Conservation (phyloP, 139 green algal genomes). For the Chlamydomonas applanata region DNA sequence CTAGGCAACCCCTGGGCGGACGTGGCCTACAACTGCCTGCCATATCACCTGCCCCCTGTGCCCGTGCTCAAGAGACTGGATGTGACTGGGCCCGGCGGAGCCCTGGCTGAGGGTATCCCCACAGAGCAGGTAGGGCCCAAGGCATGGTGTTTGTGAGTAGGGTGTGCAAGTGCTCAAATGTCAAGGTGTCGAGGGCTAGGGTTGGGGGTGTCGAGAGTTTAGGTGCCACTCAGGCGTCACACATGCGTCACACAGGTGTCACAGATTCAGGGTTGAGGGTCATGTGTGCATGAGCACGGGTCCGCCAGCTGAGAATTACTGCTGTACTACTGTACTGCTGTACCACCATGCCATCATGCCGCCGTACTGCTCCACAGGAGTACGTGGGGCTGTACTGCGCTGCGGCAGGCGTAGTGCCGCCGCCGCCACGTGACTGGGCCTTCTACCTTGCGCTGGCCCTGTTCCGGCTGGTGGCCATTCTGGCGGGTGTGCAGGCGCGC, state of each 20-base stretch:
- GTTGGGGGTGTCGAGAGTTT: too few species aligned
- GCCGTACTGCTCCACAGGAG: conserved; percentile 29
- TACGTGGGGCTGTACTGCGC: conserved; percentile 79
- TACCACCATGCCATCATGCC: too few species aligned
- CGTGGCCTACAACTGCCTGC: conserved; percentile 91
- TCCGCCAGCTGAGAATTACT: too few species aligned
- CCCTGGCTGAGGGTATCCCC: conserved; percentile 72
- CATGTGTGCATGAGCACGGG: too few species aligned
- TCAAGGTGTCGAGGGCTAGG: too few species aligned
- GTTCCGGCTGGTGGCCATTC: conserved; percentile 90
- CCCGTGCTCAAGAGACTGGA: conserved; percentile 10
- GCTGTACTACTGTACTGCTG: too few species aligned
- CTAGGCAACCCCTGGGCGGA: conserved; percentile 80
- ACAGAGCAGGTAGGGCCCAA: conserved; percentile 44
- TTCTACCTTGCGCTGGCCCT: conserved; percentile 93
- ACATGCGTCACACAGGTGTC: too few species aligned
- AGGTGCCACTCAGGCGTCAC: too few species aligned
- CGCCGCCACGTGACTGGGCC: conserved; percentile 56
- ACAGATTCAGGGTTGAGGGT: too few species aligned
- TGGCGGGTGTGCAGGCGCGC: conserved; percentile 83
- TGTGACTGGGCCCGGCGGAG: conserved; percentile 7
- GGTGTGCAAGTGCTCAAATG: too few species aligned
- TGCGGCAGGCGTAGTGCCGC: conserved; percentile 37
- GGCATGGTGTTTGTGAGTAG: too few species aligned
- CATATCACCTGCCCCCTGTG: conserved; percentile 74